These are phyloP conservation scores for Colletotrichum cereale DNA, from an alignment of 2,329 filamentous ascomycete species.

Conservation along the genomic window DNA sequence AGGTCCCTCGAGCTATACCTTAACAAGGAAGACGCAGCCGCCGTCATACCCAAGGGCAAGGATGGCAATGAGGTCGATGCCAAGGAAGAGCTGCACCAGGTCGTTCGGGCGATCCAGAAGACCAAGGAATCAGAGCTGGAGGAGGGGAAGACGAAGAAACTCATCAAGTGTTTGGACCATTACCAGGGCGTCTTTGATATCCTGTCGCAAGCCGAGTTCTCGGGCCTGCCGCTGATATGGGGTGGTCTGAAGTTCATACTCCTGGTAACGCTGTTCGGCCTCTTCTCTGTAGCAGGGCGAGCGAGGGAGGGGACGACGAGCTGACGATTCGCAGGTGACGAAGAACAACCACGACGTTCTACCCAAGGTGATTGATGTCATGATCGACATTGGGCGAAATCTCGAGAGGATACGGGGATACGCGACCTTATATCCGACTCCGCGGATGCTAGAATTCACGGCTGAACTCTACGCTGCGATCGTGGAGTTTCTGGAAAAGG, in stretches of 20 bases:
- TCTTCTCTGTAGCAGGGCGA: no score
- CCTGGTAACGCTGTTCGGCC: neutral
- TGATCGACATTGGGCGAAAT: conserved; percentile 45
- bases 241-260: conserved; percentile 42
- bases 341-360: conserved; percentile 45
- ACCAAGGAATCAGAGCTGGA: conserved; percentile 35
- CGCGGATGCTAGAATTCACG: conserved; percentile 46
- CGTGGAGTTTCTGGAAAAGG: conserved; percentile 44
- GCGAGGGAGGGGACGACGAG: neutral
- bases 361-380: conserved; percentile 44
- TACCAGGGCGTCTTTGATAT: conserved; percentile 47
- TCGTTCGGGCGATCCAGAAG: conserved; percentile 36
- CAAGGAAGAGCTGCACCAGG: conserved; percentile 41
- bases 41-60: conserved; percentile 20
- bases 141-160: conserved; percentile 39
- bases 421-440: conserved; percentile 43
- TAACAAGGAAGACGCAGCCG: conserved; percentile 41
- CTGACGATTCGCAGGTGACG: conserved; percentile 39
- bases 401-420: conserved; percentile 44
- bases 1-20: conserved; percentile 42
- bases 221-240: conserved; percentile 46
- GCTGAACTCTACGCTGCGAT: conserved; percentile 45
- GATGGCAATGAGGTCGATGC: conserved; percentile 34
- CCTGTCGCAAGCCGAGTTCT: conserved; percentile 44
- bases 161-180: conserved; percentile 44